These are phyloP conservation scores for Solanum chacoense DNA, from an alignment of 305 asterid species.

Conservation along the genomic window DNA sequence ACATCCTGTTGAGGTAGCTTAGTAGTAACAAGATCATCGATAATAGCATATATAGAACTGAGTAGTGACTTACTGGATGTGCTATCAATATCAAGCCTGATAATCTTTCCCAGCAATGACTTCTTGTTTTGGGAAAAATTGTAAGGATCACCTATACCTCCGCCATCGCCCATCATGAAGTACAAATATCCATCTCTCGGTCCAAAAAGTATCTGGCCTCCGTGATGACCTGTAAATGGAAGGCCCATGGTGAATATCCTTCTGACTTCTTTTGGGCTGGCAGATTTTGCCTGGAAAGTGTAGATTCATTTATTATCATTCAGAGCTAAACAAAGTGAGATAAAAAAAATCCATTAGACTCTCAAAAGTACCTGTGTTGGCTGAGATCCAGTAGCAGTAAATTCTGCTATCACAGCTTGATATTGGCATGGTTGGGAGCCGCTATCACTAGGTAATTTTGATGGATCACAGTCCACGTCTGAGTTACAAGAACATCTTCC, in stretches of 20 bases:
- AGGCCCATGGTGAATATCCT: constrained; percentile 92
- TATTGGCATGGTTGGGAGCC: constrained; percentile 77
- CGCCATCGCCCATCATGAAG: constrained; percentile 98
- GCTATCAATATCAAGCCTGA: constrained; percentile 73
- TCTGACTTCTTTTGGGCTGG: constrained; percentile 62
- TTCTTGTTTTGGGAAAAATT: constrained; percentile 86
- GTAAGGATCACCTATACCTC: constrained; percentile 62
- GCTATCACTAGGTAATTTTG: constrained; percentile 39
- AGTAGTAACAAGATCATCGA: background rate
- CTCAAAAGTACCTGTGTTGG: constrained; percentile 38
- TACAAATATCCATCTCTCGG: constrained; percentile 74
- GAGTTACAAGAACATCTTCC: constrained; percentile 94
- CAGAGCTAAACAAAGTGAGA: background rate
- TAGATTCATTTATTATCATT: background rate
- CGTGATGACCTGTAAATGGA: constrained; percentile 71
- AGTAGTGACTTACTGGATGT: constrained; percentile 52
- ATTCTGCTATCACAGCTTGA: constrained; percentile 71
- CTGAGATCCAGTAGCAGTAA: constrained; percentile 37
- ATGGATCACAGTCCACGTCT: constrained; percentile 76
- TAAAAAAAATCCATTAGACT: background rate
- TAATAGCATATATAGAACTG: background rate
- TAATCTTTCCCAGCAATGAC: constrained; percentile 84
- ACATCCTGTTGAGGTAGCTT: background rate
- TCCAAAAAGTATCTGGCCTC: constrained; percentile 87
- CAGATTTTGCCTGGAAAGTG: constrained; percentile 43